Base-by-base conservation (phyloP, 805 yeast genomes). In the Starmerella floricola region DNA sequence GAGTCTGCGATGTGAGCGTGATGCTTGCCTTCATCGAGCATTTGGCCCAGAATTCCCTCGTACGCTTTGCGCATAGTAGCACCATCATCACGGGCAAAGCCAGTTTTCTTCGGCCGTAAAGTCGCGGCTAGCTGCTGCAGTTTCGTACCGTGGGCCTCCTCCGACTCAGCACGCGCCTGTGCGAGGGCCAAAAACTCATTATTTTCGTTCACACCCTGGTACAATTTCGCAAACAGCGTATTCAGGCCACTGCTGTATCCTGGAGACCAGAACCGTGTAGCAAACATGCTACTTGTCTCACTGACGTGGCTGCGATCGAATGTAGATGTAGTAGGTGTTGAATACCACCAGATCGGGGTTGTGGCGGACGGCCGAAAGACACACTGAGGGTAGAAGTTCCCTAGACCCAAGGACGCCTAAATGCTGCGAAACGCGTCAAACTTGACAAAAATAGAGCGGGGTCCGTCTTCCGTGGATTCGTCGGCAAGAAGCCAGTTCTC, bases 131-230 rank as follows among this genome's bases (percentile, higher is more conserved):
- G 57, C 2, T 64, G 61, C 29, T 62, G 59, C 35, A 84, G 62
- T 34, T 69, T 71, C 24, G 62, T 60, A 2, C 93, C 94, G 52
- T 79, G 80, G 1, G 66, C 59, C 17, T 67, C 69, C 56, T 84
- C 94, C 57, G 72, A 74, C 15, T 79, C 86, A 73, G 81, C 79
- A 48, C 91, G 62, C 16, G 77, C 70, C 24, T 73, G 68, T 54
- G 82, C 80, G 34, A 83, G 59, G 17, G 69, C 70, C 13, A 80
- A 65, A 49, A 79, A 76, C 56, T 80, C 80, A 26, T 73, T 75
- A 56, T 81, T 79, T 58, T 84, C 93, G 20, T 63, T 67, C 42
- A 79, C 68, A 0, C 93, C 93, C 51, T 62, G 66, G 21, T 47
- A 48, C 28, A 64, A 56, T 51, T 64, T 63, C 31, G 54, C 58